Conservation (phyloP, 352 stramenopile species). For the Discostella stelligera region DNA sequence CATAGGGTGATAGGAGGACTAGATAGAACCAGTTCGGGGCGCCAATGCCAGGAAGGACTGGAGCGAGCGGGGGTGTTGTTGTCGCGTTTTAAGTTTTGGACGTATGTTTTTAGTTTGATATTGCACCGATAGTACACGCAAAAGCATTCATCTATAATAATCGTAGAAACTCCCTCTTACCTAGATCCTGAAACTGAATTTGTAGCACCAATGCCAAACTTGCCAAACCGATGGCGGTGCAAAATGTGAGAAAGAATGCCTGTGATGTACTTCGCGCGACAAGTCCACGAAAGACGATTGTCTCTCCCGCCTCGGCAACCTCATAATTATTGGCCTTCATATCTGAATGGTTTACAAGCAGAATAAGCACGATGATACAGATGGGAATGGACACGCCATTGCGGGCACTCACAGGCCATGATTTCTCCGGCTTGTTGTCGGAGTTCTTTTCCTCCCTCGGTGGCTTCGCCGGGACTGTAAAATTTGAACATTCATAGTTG, state of each 20-base stretch:
- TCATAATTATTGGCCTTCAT: conserved; percentile 86
- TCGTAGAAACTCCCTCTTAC: conserved; percentile 20
- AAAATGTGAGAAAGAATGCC: conserved; percentile 82
- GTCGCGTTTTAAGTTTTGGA: conserved; percentile 5
- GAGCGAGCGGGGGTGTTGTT: background rate
- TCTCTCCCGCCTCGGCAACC: conserved; percentile 77
- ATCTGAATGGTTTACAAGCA: conserved; percentile 49
- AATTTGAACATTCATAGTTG: background rate
- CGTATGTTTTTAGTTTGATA: background rate
- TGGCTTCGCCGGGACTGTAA: conserved; percentile 49
- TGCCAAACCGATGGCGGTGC: conserved; percentile 70
- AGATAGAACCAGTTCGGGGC: conserved; percentile 77
- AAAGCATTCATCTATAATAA: background rate
- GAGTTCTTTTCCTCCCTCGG: conserved; percentile 31
- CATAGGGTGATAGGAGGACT: conserved; percentile 70
- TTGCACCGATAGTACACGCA: background rate
- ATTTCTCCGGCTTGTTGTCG: conserved; percentile 80
- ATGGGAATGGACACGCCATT: background rate
- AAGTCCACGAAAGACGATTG: conserved; percentile 79
- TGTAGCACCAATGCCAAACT: conserved; percentile 79
- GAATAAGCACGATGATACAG: conserved; percentile 3
- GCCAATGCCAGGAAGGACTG: conserved; percentile 59
- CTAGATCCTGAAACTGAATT: conserved; percentile 81
- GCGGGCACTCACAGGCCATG: conserved; percentile 75
- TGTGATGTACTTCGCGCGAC: conserved; percentile 70